Evolutionary conservation across 2,329 filamentous ascomycete genomes (phyloP), one percentile per base, ranked within the genome.

Genomic region (Talaromyces sp.): DNA sequence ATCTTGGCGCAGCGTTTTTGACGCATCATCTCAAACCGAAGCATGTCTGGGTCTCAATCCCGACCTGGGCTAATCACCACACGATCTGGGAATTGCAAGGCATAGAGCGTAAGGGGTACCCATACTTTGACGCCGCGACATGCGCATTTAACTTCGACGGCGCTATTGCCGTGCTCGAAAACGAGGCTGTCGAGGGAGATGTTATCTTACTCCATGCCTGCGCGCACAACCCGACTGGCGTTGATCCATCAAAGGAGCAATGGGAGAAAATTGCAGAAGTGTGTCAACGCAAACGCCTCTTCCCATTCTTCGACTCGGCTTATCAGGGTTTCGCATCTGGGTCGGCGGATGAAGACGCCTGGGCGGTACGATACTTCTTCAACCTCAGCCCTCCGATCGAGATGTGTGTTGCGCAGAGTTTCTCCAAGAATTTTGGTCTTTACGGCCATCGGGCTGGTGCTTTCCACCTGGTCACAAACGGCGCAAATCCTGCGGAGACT

Each of bases 271-370:
- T 98, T 66, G 92, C 93, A 60, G 81, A 85, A 52, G 78, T 97
- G 50, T 89, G 97, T 76, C 87, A 87, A 74, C 80, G 86, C 74
- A 95, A 91, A 84, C 88, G 87, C 70, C 91, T 96, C 78, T 96
- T 98, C 81, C 94, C 94, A 71, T 97, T 98, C 86, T 98, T 99
- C 80, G 95, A 99, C 83, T 92, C 88, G 66, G 94, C 94, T 63
- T 99, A 99, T 83, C 95, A 98, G 81, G 95, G 95, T 54, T 99
- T 98, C 75, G 94, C 94, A 1, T 96, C 94, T 2, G 95, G 95
- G 60, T 89, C 95, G 74, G 86, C 96, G 41, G 86, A 87, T 71
- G 87, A 89, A 66, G 95, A 99, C 76, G 92, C 91, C 67, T 92
- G 89, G 83, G 92, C 94, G 14, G 88, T 98, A 68, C 90, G 92